phyloP scores from a whole-genome alignment of 305 asterid species.

The Fraxinus albicans region DNA sequence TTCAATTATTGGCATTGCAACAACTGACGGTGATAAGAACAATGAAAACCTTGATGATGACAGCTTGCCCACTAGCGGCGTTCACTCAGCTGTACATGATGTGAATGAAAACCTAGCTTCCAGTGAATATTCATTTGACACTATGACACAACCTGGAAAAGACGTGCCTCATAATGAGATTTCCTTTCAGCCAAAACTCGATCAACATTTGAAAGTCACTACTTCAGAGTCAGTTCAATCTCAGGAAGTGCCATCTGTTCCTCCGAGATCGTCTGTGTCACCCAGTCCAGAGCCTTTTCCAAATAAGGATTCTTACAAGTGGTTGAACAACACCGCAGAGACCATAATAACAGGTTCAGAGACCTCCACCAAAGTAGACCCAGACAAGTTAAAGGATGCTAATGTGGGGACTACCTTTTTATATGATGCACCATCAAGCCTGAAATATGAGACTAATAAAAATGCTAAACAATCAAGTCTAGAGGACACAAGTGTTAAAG shows the following conservation, averaged over 20 bases:
- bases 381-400: conserved; percentile 19
- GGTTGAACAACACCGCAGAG: conserved; percentile 19
- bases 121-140: conserved; percentile 32
- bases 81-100: conserved; percentile 16
- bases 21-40: conserved; percentile 32
- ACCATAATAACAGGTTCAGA: conserved; percentile 20
- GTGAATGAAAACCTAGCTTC: conserved; percentile 26
- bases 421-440: conserved; percentile 34
- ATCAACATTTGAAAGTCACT: conserved; percentile 23
- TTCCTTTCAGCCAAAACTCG: conserved; percentile 27
- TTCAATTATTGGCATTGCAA: conserved; percentile 32
- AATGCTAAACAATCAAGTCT: conserved; percentile 34
- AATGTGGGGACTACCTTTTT: conserved; percentile 25
- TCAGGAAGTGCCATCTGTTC: conserved; percentile 31
- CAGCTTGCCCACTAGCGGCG: conserved; percentile 5
- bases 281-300: conserved; percentile 30
- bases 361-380: conserved; percentile 30
- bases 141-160: conserved; percentile 34
- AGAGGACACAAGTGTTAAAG: conserved; percentile 26
- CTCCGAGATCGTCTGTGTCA: conserved; percentile 30
- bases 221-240: conserved; percentile 29
- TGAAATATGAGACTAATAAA: conserved; percentile 32
- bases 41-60: conserved; percentile 21
- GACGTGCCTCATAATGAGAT: conserved; percentile 28
- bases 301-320: conserved; percentile 17